phyloP scores from a whole-genome alignment of 768 basidiomycete genomes.

The Amanita pallidorosea region DNA sequence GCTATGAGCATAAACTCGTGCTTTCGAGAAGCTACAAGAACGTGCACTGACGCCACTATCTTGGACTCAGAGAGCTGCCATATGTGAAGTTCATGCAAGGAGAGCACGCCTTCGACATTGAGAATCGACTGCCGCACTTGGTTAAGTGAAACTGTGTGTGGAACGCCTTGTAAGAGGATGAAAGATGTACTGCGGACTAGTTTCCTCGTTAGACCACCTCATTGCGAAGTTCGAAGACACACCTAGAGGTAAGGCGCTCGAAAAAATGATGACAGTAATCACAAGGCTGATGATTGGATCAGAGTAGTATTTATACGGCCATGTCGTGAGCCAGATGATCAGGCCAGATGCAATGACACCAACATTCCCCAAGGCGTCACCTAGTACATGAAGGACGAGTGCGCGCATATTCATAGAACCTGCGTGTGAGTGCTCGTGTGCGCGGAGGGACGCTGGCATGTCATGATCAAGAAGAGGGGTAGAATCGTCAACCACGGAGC shows the following conservation, averaged over 20 bases:
- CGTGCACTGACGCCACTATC: constrained; percentile 92
- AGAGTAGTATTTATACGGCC: constrained; percentile 81
- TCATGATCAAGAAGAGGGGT: constrained; percentile 27
- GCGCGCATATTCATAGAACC: constrained; percentile 98
- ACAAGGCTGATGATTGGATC: constrained; percentile 91
- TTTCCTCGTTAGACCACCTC: constrained; percentile 3
- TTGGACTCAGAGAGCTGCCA: constrained; percentile 97
- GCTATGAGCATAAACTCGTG: constrained; percentile 91
- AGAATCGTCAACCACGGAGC: constrained; percentile 21
- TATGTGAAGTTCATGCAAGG: constrained; percentile 89
- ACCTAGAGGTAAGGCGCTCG: constrained; percentile 88
- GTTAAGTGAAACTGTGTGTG: constrained; percentile 82
- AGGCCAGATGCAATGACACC: constrained; percentile 95
- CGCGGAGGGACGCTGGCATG: constrained; percentile 7
- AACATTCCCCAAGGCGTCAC: constrained; percentile 95
- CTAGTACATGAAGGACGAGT: constrained; percentile 86
- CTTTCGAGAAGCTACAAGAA: constrained; percentile 69
- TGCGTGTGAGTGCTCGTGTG: constrained; percentile 13
- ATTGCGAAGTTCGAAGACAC: constrained; percentile 11
- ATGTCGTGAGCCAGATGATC: constrained; percentile 83
- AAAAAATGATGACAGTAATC: constrained; percentile 95
- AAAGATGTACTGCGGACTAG: constrained; percentile 84
- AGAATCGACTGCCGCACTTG: constrained; percentile 77
- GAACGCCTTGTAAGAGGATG: constrained; percentile 92
- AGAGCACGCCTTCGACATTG: constrained; percentile 73